Conservation (phyloP, 2,329 filamentous ascomycete genomes). For the Cytospora leucostoma region DNA sequence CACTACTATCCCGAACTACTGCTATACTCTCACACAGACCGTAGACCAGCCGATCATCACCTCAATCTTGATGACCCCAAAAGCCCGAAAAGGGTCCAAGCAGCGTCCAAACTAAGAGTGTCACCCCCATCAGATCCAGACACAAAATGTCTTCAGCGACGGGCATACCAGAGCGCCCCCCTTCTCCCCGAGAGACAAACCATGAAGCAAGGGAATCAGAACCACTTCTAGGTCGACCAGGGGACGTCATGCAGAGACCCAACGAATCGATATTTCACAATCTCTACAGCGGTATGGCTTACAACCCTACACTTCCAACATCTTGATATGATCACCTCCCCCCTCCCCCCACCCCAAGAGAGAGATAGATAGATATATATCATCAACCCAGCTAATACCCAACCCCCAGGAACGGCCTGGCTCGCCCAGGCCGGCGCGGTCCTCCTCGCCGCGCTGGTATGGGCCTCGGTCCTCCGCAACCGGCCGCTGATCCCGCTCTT, state of each 20-base stretch:
- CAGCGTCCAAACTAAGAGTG: not conserved
- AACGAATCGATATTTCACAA: constrained; percentile 68
- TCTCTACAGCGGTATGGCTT: constrained; percentile 67
- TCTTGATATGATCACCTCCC: not conserved
- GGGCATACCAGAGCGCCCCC: constrained; percentile 59
- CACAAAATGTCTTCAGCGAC: constrained; percentile 67
- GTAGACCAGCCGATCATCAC: not conserved
- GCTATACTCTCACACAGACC: not conserved
- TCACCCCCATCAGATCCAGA: not conserved
- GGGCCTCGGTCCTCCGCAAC: constrained; percentile 72
- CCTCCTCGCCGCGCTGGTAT: constrained; percentile 75
- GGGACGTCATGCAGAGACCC: constrained; percentile 71
- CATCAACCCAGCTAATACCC: constrained; percentile 9
- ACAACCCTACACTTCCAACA: no score
- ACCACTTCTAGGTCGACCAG: constrained; percentile 69
- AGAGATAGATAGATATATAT: no score
- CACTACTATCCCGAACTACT: not conserved
- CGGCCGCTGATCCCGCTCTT: constrained; percentile 69
- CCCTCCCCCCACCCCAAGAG: constrained; percentile 16
- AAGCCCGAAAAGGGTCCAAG: not conserved
- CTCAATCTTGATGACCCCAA: not conserved
- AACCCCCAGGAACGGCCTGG: constrained; percentile 69
- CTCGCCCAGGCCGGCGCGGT: constrained; percentile 78
- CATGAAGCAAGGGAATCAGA: constrained; percentile 57
- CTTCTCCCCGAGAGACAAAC: constrained; percentile 35